A percentile compares a stretch with the other conserved stretches of the same genome.
phyloP scores from a whole-genome alignment of 2,329 filamentous ascomycete genomes.

The Fusarium anguioides region DNA sequence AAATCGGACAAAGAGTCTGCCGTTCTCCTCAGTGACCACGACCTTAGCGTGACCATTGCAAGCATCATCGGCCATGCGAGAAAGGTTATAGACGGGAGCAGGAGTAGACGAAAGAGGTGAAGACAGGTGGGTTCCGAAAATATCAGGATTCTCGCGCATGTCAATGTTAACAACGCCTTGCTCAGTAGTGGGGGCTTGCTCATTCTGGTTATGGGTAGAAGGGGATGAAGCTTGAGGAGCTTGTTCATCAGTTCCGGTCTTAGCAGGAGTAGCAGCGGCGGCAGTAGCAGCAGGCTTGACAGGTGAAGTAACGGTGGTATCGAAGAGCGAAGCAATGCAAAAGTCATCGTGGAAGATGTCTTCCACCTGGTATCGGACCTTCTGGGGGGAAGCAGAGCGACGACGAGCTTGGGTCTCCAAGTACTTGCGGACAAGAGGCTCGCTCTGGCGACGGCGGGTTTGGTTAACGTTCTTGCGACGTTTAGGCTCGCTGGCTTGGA shows the following conservation, averaged over 20 bases:
- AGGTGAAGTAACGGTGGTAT: background rate
- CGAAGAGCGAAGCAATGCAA: background rate
- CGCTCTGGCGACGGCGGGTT: conserved; percentile 49
- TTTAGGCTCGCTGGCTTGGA: conserved; percentile 33
- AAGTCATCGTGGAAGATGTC: conserved; percentile 30
- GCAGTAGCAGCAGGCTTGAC: background rate
- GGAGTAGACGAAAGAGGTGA: conserved; percentile 31
- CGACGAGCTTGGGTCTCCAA: conserved; percentile 42
- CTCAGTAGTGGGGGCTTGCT: conserved; percentile 16
- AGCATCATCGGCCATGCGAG: conserved; percentile 42
- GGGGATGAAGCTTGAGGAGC: background rate
- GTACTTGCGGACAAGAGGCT: conserved; percentile 48
- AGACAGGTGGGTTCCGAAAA: conserved; percentile 45
- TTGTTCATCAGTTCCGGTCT: background rate
- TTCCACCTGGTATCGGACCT: conserved; percentile 37
- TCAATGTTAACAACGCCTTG: conserved; percentile 49
- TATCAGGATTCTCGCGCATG: conserved; percentile 51
- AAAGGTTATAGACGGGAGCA: conserved; percentile 41
- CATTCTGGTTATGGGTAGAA: background rate
- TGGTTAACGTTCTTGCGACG: conserved; percentile 41
- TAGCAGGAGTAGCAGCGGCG: background rate
- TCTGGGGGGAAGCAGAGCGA: conserved; percentile 47
- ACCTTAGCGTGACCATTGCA: conserved; percentile 49
- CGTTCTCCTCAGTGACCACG: conserved; percentile 44
- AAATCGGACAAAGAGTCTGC: conserved; percentile 52